These are phyloP conservation scores for Backusella westeae DNA, from an alignment of 192 early-diverging fungal genomes.

Conservation along the genomic window DNA sequence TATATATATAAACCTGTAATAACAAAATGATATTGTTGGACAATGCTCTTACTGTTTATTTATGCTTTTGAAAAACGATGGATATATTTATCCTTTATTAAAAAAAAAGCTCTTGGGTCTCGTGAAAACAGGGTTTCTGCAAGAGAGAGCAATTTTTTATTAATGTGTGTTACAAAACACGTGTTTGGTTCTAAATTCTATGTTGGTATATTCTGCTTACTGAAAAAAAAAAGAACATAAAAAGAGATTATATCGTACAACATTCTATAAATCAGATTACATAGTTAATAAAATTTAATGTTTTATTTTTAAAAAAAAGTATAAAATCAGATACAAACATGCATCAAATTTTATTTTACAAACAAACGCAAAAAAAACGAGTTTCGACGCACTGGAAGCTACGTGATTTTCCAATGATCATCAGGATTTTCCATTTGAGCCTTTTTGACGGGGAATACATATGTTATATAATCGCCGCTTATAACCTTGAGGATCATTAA, in stretches of 20 bases:
- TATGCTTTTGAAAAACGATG: no score
- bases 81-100: no score
- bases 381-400: no score
- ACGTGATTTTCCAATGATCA: no score
- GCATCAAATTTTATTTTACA: neutral
- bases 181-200: neutral
- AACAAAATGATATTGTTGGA: no score
- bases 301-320: neutral
- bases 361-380: neutral
- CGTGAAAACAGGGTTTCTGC: neutral
- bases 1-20: no score
- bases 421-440: neutral
- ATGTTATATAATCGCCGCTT: neutral
- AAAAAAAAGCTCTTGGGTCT: neutral
- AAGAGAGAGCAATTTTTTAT: neutral
- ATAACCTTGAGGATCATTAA: neutral
- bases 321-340: neutral
- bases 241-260: neutral
- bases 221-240: neutral
- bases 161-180: neutral
- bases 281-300: neutral
- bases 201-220: neutral
- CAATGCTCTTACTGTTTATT: no score
- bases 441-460: neutral
- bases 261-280: neutral